Evolutionary conservation across 192 early-diverging fungal genomes (phyloP).

Genomic region (Radiomyces spectabilis): DNA sequence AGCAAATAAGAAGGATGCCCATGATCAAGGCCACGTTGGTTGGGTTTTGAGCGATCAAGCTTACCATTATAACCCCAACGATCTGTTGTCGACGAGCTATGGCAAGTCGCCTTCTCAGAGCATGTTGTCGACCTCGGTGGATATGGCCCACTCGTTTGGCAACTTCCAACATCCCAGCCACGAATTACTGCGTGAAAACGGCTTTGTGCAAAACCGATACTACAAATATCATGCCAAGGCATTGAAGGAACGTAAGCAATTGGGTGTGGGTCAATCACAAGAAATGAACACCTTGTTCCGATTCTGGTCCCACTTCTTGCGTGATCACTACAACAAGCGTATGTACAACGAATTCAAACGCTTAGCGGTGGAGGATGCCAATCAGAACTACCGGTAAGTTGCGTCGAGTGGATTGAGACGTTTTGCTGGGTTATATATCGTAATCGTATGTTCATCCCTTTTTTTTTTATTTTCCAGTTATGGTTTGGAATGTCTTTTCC

Average conservation of each 20-base stretch:
- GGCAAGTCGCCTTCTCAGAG: conserved; percentile 31
- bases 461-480: no score
- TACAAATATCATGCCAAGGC: conserved; percentile 91
- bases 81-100: conserved; percentile 36
- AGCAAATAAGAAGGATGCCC: conserved; percentile 37
- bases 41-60: conserved; percentile 70
- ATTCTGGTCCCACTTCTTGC: conserved; percentile 98
- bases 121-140: conserved; percentile 36
- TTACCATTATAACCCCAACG: conserved; percentile 49
- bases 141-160: conserved; percentile 52
- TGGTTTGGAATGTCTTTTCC: conserved; percentile 96
- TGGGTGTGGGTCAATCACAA: conserved; percentile 82
- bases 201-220: conserved; percentile 97
- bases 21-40: conserved; percentile 66
- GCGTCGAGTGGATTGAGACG: no score
- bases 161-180: conserved; percentile 84
- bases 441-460: not conserved
- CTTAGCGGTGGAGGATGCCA: conserved; percentile 83
- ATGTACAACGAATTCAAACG: conserved; percentile 94
- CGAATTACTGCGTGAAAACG: conserved; percentile 90
- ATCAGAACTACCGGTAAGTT: conserved; percentile 70
- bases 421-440: no score
- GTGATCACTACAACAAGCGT: conserved; percentile 89
- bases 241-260: conserved; percentile 84
- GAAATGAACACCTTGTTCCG: conserved; percentile 95